Percentiles rank a stretch among this genome's conserved stretches.
These are phyloP conservation scores for Ceratobasidium sp. DNA, from an alignment of 1,284 basidiomycete genomes.

Conservation along the genomic window DNA sequence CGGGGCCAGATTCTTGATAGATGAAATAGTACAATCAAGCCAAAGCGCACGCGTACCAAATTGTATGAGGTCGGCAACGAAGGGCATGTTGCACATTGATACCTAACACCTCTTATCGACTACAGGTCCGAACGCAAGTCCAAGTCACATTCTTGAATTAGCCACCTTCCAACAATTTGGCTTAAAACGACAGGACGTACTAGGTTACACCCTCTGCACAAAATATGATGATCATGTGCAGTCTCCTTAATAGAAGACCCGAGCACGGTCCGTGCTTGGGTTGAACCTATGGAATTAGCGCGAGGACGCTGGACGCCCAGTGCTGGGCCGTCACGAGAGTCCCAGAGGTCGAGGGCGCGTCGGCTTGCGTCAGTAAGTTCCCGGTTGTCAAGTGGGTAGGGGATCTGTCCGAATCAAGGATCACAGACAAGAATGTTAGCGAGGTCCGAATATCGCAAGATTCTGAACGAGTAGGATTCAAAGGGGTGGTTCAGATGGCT, in stretches of 20 bases:
- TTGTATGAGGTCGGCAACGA: constrained; percentile 70
- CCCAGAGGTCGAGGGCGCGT: constrained; percentile 79
- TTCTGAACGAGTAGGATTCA: background rate
- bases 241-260: constrained; percentile 55
- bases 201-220: constrained; percentile 64
- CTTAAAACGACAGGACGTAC: constrained; percentile 33
- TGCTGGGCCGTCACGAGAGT: constrained; percentile 72
- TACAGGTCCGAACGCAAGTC: constrained; percentile 50
- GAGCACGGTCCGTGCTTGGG: constrained; percentile 71
- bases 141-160: constrained; percentile 1
- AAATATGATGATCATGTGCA: constrained; percentile 63
- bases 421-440: background rate
- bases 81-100: constrained; percentile 80
- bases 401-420: constrained; percentile 67
- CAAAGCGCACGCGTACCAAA: constrained; percentile 61
- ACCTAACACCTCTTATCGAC: constrained; percentile 74
- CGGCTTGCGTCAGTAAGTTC: constrained; percentile 80
- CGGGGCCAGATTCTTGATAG: background rate
- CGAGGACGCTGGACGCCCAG: constrained; percentile 49
- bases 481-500: background rate
- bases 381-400: constrained; percentile 75
- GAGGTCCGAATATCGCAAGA: constrained; percentile 3
- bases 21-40: constrained; percentile 6
- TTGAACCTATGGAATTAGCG: constrained; percentile 68
- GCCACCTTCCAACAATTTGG: background rate